Percentiles rank a stretch among this genome's conserved stretches.
Evolutionary conservation across 163 green algal genomes (phyloP).

Genomic region (Scenedesmus sp.): DNA sequence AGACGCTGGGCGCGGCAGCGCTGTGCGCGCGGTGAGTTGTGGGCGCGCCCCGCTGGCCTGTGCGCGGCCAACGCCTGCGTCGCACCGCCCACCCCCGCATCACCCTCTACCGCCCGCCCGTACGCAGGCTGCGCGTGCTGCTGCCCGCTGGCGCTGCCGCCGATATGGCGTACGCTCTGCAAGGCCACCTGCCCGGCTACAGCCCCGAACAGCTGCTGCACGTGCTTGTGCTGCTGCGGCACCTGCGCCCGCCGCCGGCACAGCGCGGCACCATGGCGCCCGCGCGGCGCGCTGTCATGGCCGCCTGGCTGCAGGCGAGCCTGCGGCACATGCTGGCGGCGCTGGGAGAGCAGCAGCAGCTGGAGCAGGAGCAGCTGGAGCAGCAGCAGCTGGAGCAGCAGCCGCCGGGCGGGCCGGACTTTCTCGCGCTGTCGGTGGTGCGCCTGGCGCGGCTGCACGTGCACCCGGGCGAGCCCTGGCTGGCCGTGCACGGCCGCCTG

Average conservation of each 20-base stretch:
- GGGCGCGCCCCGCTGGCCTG: too few species aligned
- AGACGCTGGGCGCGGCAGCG: too few species aligned
- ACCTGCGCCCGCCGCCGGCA: background rate
- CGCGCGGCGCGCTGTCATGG: background rate
- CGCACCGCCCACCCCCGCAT: too few species aligned
- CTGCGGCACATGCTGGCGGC: background rate
- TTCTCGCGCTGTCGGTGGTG: background rate
- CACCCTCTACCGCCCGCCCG: too few species aligned
- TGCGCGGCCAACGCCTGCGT: too few species aligned
- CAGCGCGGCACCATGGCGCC: too few species aligned
- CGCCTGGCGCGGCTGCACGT: background rate
- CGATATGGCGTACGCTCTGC: constrained; percentile 14
- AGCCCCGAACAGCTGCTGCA: constrained; percentile 33
- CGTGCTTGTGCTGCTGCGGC: constrained; percentile 28
- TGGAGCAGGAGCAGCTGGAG: background rate
- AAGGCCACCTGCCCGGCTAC: background rate
- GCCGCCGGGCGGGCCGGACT: background rate
- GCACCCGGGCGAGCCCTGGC: background rate
- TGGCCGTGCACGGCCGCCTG: background rate
- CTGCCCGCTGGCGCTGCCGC: background rate
- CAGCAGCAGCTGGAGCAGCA: constrained; percentile 2
- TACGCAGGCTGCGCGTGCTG: constrained; percentile 2
- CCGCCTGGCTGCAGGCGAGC: background rate
- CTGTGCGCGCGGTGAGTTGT: too few species aligned
- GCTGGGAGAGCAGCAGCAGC: constrained; percentile 18